Evolutionary conservation across 768 basidiomycete species (phyloP).

Genomic region (Gymnopilus dilepis): DNA sequence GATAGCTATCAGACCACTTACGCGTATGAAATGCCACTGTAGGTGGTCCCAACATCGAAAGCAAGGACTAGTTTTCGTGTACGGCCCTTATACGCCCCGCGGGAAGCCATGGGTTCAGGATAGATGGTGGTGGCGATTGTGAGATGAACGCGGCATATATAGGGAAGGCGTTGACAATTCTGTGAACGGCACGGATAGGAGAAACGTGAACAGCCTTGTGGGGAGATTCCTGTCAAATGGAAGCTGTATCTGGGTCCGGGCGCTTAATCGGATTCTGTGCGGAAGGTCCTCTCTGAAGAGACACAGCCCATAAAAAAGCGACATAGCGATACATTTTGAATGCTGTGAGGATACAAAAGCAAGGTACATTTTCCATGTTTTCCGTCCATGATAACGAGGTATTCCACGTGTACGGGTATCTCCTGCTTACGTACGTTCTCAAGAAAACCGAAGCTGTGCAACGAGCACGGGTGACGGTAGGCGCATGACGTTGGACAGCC

Average conservation of each 20-base stretch:
- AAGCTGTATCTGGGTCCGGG: conserved; percentile 4
- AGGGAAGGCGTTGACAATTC: not conserved
- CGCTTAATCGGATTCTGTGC: not conserved
- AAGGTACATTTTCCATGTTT: not conserved
- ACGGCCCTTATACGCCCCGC: conserved; percentile 33
- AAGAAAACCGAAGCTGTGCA: not conserved
- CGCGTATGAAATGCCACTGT: conserved; percentile 45
- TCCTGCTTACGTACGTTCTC: not conserved
- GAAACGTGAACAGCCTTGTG: conserved; percentile 10
- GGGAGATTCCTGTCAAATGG: conserved; percentile 6
- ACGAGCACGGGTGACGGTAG: not conserved
- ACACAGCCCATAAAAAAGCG: not conserved
- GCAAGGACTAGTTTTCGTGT: conserved; percentile 46
- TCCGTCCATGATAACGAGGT: not conserved
- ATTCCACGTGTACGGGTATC: conserved; percentile 1
- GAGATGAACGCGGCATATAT: not conserved
- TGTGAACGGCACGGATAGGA: conserved; percentile 1
- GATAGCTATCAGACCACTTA: conserved; percentile 10
- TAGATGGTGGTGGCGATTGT: conserved; percentile 9
- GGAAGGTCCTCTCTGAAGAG: not conserved
- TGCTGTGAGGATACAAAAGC: not conserved
- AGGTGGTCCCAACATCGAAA: conserved; percentile 51
- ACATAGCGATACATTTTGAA: not conserved
- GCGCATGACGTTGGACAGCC: not conserved
- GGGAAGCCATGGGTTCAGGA: conserved; percentile 11